Evolutionary conservation across 805 yeast genomes (phyloP), one percentile per base, ranked within the genome.

Genomic region (Saturnispora ahearnii): DNA sequence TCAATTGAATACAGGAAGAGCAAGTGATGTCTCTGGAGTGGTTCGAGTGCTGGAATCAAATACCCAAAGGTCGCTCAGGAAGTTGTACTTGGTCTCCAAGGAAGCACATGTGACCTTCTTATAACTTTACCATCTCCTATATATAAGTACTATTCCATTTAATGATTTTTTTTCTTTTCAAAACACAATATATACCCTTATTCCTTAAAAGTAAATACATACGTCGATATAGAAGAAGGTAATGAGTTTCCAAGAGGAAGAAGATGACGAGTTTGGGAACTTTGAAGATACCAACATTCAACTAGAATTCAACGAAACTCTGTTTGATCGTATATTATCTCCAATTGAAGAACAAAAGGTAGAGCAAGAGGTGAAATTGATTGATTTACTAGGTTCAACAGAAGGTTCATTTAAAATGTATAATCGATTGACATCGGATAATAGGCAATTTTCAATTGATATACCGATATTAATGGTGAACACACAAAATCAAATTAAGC

Each of bases 191-290:
- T n/a, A 26, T 24, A 38, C 10, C 29, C 42, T 24, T 24, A 2
- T 8, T 38, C 18, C 40, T 36, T 36, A 8, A 22, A 7, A 9
- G 1, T 26, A 26, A 6, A 5, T 26, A 26, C 29, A 26, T 26
- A 6, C 9, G 3, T 11, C 30, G 18, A 38, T 10, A 24, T 4
- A 12, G 13, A 24, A 38, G 18, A 12, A 8, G 42, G 26, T n/a
- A 24, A 24, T 24, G 42, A 24, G 28, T n/a, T 24, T 8, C 22
- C 12, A 21, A 38, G 42, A 38, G 15, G 30, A 51, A 44, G 10
- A 45, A 46, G 18, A 54, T 21, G 59, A 56, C 31, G 64, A 61
- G n/a, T 60, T 60, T 54, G 64, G 63, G 3, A 57, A 55, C 1
- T 60, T 61, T 47, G 64, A 61, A 33, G 52, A 46, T 22, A 21